Conservation (phyloP, 2,329 filamentous ascomycete genomes). For the Lachnellula cervina region DNA sequence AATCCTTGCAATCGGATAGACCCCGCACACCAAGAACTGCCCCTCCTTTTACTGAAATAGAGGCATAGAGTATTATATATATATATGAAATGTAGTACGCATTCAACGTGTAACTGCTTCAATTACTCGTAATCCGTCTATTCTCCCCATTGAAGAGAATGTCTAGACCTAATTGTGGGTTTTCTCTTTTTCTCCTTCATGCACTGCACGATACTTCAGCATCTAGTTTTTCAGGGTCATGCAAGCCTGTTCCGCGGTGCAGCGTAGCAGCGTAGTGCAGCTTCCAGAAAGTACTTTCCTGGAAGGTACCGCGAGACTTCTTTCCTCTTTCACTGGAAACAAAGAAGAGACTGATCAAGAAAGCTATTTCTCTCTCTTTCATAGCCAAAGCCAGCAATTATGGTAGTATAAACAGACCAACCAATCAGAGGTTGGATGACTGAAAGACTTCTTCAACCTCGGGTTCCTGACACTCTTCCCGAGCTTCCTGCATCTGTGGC, state of each 20-base stretch:
- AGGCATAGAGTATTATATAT: too few species aligned
- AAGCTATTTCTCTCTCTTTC: neutral
- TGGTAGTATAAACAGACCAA: neutral
- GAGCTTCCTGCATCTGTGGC: too few species aligned
- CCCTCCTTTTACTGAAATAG: neutral
- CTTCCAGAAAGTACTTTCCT: neutral
- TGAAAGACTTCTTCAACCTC: conserved; percentile 4
- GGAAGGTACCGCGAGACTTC: neutral
- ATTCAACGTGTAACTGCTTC: neutral
- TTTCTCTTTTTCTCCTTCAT: neutral
- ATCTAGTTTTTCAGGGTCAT: neutral
- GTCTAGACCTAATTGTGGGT: neutral
- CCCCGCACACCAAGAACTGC: neutral
- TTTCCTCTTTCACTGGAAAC: neutral
- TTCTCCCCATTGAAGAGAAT: too few species aligned
- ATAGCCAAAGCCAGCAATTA: neutral
- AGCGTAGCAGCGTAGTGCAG: too few species aligned
- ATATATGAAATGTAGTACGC: too few species aligned
- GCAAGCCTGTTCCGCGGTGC: neutral
- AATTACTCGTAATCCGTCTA: neutral
- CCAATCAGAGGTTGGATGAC: neutral
- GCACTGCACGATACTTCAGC: neutral
- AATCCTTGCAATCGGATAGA: neutral
- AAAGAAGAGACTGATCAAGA: neutral
- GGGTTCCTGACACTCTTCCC: neutral